Percentiles rank a stretch among this genome's conserved stretches.
Evolutionary conservation across 2,329 filamentous ascomycete species (phyloP).

Genomic region (Lecanicillium sp.): DNA sequence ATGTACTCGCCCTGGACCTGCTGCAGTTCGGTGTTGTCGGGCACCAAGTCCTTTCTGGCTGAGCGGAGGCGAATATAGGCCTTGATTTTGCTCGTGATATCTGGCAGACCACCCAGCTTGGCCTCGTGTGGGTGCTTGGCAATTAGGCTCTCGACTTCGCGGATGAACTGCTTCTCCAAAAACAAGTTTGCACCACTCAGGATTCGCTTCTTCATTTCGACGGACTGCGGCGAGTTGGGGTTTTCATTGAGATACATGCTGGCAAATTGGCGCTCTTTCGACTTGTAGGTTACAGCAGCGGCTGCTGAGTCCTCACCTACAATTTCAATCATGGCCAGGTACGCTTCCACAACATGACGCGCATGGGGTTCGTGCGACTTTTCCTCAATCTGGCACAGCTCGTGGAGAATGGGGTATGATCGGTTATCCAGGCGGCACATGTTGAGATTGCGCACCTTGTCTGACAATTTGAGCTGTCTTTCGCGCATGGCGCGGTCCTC

Average conservation of each 20-base stretch:
- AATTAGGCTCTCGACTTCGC: slow-evolving; percentile 70
- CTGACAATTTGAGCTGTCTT: slow-evolving; percentile 76
- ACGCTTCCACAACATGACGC: slow-evolving; percentile 73
- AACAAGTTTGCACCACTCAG: slow-evolving; percentile 72
- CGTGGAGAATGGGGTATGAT: slow-evolving; percentile 67
- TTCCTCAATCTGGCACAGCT: slow-evolving; percentile 69
- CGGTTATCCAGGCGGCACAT: slow-evolving; percentile 58
- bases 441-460: slow-evolving; percentile 76
- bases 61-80: slow-evolving; percentile 82
- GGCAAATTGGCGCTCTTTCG: slow-evolving; percentile 71
- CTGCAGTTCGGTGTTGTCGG: slow-evolving; percentile 75
- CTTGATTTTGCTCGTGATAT: slow-evolving; percentile 82
- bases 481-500: slow-evolving; percentile 75
- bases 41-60: slow-evolving; percentile 74
- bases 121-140: slow-evolving; percentile 82
- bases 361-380: slow-evolving; percentile 65
- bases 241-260: slow-evolving; percentile 71
- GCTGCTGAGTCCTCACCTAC: slow-evolving; percentile 64
- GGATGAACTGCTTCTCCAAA: slow-evolving; percentile 75
- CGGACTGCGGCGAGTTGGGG: slow-evolving; percentile 55
- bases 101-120: slow-evolving; percentile 81
- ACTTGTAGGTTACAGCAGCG: slow-evolving; percentile 52
- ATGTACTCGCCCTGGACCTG: slow-evolving; percentile 75
- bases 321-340: slow-evolving; percentile 73
- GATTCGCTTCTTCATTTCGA: slow-evolving; percentile 70